Percentiles rank a stretch among this genome's conserved stretches.
Conservation (phyloP, 805 yeast genomes). For the Ogataea ramenticola region DNA sequence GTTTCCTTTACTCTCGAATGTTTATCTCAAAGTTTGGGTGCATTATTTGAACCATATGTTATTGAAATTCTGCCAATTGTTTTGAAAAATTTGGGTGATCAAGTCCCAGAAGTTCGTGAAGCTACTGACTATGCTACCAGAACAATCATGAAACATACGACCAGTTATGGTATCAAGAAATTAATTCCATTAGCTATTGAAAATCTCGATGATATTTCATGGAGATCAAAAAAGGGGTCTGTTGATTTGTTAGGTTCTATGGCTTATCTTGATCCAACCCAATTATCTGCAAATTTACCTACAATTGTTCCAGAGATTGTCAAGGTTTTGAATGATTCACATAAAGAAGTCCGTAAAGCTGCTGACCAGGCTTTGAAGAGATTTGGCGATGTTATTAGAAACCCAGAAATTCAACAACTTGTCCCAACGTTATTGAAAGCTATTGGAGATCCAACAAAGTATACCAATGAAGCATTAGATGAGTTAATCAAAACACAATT, state of each 20-base stretch:
- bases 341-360: slow-evolving; percentile 93
- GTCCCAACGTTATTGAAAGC: slow-evolving; percentile 87
- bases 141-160: slow-evolving; percentile 82
- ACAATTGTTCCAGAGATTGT: slow-evolving; percentile 94
- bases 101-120: slow-evolving; percentile 75
- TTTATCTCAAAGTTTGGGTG: slow-evolving; percentile 67
- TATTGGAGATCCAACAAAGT: slow-evolving; percentile 89
- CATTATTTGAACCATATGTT: slow-evolving; percentile 88
- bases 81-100: slow-evolving; percentile 78
- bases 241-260: slow-evolving; percentile 93
- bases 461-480: slow-evolving; percentile 84
- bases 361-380: slow-evolving; percentile 84
- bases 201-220: slow-evolving; percentile 79
- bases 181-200: slow-evolving; percentile 86
- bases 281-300: slow-evolving; percentile 81
- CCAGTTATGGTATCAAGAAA: slow-evolving; percentile 85
- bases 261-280: slow-evolving; percentile 96
- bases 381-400: slow-evolving; percentile 95
- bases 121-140: slow-evolving; percentile 86
- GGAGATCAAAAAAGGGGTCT: slow-evolving; percentile 97
- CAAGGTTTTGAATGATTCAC: slow-evolving; percentile 89
- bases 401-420: slow-evolving; percentile 90
- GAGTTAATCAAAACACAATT: slow-evolving; percentile 84
- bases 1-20: slow-evolving; percentile 84
- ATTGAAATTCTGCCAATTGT: slow-evolving; percentile 80